phyloP scores from a whole-genome alignment of 768 basidiomycete species.

The Auricularia auricula-judae region DNA sequence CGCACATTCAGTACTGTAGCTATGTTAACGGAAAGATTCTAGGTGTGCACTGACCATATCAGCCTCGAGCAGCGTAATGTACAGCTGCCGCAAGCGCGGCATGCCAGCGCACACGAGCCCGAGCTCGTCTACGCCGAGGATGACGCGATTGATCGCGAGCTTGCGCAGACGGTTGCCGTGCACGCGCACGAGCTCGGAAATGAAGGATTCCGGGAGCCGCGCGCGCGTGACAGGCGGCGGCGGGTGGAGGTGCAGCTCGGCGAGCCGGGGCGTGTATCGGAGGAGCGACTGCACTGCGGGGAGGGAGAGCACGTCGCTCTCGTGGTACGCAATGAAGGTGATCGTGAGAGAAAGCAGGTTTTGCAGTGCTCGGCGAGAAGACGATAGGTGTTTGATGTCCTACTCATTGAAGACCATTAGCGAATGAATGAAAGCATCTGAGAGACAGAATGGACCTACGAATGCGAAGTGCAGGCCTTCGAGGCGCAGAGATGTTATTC shows the following conservation, averaged over 20 bases:
- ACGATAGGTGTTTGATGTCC: slow-evolving; percentile 42
- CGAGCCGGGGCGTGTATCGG: slow-evolving; percentile 33
- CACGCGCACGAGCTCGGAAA: slow-evolving; percentile 32
- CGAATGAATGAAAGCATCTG: background rate
- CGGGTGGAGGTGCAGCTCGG: slow-evolving; percentile 53
- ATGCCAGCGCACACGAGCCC: slow-evolving; percentile 46
- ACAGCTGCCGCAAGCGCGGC: slow-evolving; percentile 46
- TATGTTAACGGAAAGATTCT: no score
- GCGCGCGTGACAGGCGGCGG: slow-evolving; percentile 19
- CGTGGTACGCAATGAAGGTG: slow-evolving; percentile 29
- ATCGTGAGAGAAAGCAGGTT: slow-evolving; percentile 48
- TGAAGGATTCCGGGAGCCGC: slow-evolving; percentile 35
- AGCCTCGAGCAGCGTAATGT: slow-evolving; percentile 40
- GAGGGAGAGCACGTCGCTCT: slow-evolving; percentile 34
- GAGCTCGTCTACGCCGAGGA: slow-evolving; percentile 39
- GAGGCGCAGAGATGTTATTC: slow-evolving; percentile 44
- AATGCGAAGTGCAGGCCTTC: slow-evolving; percentile 54
- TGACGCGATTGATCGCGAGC: slow-evolving; percentile 57
- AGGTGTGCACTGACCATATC: slow-evolving; percentile 27
- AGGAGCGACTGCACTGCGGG: slow-evolving; percentile 31
- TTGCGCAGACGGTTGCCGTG: slow-evolving; percentile 43
- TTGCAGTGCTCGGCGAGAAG: slow-evolving; percentile 23
- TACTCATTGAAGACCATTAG: slow-evolving; percentile 14
- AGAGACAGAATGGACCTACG: slow-evolving; percentile 26
- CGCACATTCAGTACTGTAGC: no score